These are phyloP conservation scores for Leccinum fallax DNA, from an alignment of 1,284 basidiomycete genomes.

Conservation along the genomic window DNA sequence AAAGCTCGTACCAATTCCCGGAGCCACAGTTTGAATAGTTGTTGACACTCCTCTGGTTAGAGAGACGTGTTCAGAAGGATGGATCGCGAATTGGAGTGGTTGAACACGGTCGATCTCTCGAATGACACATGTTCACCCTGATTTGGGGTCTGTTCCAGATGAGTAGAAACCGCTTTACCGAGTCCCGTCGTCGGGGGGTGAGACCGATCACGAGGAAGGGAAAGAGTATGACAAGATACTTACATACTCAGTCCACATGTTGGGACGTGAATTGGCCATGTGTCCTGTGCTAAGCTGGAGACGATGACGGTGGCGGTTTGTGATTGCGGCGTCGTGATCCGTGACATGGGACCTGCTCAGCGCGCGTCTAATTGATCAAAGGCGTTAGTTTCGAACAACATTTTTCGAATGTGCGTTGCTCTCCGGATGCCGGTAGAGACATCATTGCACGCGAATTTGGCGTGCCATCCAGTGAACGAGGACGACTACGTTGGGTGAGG, in stretches of 20 bases:
- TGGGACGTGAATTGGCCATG: background rate
- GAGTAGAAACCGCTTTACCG: background rate
- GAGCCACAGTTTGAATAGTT: too few species aligned
- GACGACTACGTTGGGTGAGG: background rate
- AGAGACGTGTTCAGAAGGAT: background rate
- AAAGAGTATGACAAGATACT: background rate
- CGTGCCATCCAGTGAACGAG: background rate
- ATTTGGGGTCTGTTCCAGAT: too few species aligned
- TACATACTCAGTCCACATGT: background rate
- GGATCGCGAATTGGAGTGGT: too few species aligned
- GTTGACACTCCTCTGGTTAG: too few species aligned
- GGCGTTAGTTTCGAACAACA: background rate
- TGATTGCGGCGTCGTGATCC: background rate
- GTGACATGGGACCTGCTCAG: background rate
- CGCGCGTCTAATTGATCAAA: background rate
- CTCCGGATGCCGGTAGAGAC: background rate
- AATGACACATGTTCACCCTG: too few species aligned
- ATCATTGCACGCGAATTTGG: background rate
- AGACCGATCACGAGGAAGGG: background rate
- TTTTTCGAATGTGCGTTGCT: background rate
- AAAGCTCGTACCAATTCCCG: too few species aligned
- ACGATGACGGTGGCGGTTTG: background rate
- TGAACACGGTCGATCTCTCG: too few species aligned
- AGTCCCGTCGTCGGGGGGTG: slow-evolving; percentile 1
- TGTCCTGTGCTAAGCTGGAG: background rate